Base-by-base conservation (phyloP, 331 rosid genomes). In the Prunus yedoensis region DNA sequence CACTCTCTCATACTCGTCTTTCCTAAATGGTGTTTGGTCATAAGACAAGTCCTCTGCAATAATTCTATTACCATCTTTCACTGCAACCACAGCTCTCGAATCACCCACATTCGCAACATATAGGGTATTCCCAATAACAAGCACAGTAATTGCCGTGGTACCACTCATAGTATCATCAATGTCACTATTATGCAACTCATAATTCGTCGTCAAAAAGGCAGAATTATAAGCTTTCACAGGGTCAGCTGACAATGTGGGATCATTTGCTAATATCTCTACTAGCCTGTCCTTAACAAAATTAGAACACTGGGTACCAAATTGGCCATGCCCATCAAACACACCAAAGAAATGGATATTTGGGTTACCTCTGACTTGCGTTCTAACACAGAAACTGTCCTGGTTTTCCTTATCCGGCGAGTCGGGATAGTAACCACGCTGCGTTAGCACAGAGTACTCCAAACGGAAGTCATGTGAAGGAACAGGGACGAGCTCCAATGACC, bases 141-240 rank as follows among this genome's bases (percentile, higher is more conserved):
- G 93, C 73, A 88, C 96, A 0, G 99, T 91, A 54, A 95, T 95
- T 3, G 97, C 96, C 0, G 97, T 95, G 27, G 99, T 95, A 23
- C 99, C 99, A 71, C 97, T 95, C 96, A 92, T 74, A 9, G 97
- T 80, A 89, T 95, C 99, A 79, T 95, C 97, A 70, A 95, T 86
- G 25, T 77, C 90, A 66, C 85, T 88, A 74, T 74, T 65, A 78
- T 79, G 91, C 68, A 95, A 80, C 18, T 92, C 98, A 20, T 60
- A 35, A 82, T 95, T 95, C 10, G 90, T 83, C 1, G 79, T 81
- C 20, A 77, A 69, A 78, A 92, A 91, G 0, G 97, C 97, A 0
- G 91, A 88, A 77, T 84, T 77, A 64, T 88, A 95, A 53, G 98
- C 93, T 71, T 79, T 82, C 27, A 85, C 89, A 66, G 99, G 96